These are phyloP conservation scores for Candida germanica DNA, from an alignment of 805 yeast species.

Conservation along the genomic window DNA sequence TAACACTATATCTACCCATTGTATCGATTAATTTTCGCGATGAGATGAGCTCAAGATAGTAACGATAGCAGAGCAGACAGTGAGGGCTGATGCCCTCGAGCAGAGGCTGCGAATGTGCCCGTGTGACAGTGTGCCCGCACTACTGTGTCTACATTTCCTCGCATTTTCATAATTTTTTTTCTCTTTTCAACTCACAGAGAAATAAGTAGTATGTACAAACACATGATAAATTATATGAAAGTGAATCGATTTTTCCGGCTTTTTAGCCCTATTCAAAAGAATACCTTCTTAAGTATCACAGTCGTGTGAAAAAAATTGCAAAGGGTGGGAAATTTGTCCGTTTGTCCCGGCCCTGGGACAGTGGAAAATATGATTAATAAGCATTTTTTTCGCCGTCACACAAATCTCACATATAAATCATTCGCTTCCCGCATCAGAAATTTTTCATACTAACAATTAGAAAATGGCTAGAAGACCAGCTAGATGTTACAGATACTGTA, in stretches of 20 bases:
- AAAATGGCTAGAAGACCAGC: constrained; percentile 99
- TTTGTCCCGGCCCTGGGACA: too few species aligned
- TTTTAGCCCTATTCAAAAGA: background rate
- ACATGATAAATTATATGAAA: background rate
- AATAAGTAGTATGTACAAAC: constrained; percentile 4
- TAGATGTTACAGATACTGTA: constrained; percentile 99
- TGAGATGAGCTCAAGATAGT: constrained; percentile 8
- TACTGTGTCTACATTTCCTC: too few species aligned
- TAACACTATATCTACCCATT: constrained; percentile 88
- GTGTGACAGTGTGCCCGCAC: constrained; percentile 3
- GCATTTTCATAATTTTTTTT: constrained; percentile 1
- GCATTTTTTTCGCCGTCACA: constrained; percentile 1
- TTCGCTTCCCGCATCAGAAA: background rate
- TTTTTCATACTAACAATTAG: constrained; percentile 21
- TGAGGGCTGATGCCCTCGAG: constrained; percentile 1
- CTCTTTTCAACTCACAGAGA: constrained; percentile 3
- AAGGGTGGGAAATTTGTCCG: too few species aligned
- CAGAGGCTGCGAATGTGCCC: background rate
- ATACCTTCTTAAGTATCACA: background rate
- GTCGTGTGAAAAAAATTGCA: too few species aligned
- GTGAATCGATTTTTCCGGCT: background rate
- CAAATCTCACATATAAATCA: too few species aligned
- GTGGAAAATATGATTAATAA: constrained; percentile 5
- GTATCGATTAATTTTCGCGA: constrained; percentile 13
- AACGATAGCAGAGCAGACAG: too few species aligned